A percentile compares a stretch with the other conserved stretches of the same genome.
These are phyloP conservation scores for Rhizopus arrhizus DNA, from an alignment of 371 early-diverging fungal species.

Conservation along the genomic window DNA sequence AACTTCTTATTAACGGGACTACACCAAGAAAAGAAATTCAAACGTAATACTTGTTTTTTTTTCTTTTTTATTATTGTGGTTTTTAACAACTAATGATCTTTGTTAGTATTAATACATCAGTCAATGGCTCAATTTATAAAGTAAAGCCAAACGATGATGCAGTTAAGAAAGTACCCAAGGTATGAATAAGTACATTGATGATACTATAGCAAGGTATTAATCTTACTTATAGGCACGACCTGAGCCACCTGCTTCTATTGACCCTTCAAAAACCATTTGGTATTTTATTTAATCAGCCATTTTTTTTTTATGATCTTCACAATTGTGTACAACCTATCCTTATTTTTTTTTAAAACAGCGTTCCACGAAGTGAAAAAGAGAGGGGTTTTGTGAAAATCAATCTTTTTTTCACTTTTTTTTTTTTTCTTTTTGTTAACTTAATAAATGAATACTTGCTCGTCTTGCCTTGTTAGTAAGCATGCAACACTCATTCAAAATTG, in stretches of 20 bases:
- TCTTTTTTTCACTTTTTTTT: background rate
- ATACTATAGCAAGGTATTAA: slow-evolving; percentile 32
- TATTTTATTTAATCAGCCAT: slow-evolving; percentile 75
- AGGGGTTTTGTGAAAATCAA: background rate
- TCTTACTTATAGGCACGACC: slow-evolving; percentile 28
- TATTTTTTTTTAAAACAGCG: background rate
- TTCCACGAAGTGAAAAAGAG: background rate
- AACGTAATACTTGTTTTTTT: slow-evolving; percentile 40
- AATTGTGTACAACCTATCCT: background rate
- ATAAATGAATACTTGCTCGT: slow-evolving; percentile 4
- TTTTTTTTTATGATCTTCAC: background rate
- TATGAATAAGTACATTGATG: slow-evolving; percentile 45
- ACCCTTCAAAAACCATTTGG: slow-evolving; percentile 93
- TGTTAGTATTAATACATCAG: background rate
- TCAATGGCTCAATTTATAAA: slow-evolving; percentile 58
- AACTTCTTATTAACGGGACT: slow-evolving; percentile 73
- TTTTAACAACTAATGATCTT: too few relatives aligned
- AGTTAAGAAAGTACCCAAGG: slow-evolving; percentile 13
- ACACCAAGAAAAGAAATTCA: slow-evolving; percentile 63
- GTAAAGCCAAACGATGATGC: slow-evolving; percentile 35
- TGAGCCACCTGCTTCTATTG: slow-evolving; percentile 62
- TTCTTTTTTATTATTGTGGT: background rate
- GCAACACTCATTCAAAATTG: slow-evolving; percentile 86
- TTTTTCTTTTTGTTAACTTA: background rate
- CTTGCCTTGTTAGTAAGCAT: slow-evolving; percentile 67